Conservation (phyloP, 805 yeast genomes). For the Torulaspora maleeae region DNA sequence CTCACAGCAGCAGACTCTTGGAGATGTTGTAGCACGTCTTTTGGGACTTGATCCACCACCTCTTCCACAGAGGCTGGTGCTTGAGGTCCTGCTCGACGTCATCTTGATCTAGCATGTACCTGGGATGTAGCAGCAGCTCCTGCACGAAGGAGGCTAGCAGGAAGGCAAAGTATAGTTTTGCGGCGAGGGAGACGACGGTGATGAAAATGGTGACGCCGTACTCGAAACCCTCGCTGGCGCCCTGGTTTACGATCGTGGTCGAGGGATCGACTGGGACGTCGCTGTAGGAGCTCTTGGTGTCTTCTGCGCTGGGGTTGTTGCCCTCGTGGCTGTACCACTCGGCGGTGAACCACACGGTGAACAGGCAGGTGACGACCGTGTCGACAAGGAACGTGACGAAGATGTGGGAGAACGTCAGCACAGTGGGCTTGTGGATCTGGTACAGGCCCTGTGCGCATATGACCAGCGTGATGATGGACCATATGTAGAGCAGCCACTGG, state of each 20-base stretch:
- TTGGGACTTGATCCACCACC: conserved; percentile 33
- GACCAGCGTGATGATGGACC: conserved; percentile 59
- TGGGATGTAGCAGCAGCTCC: conserved; percentile 47
- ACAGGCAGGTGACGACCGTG: conserved; percentile 59
- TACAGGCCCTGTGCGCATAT: conserved; percentile 58
- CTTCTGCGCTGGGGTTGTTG: neutral
- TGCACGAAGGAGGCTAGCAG: conserved; percentile 57
- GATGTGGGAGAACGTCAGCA: conserved; percentile 58
- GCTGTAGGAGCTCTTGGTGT: conserved; percentile 5
- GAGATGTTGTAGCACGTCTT: conserved; percentile 31
- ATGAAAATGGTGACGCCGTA: conserved; percentile 52
- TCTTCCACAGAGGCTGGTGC: conserved; percentile 28
- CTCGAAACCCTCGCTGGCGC: conserved; percentile 59
- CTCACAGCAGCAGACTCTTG: conserved; percentile 19
- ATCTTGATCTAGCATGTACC: conserved; percentile 37
- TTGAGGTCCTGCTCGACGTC: conserved; percentile 38
- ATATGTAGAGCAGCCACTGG: conserved; percentile 76
- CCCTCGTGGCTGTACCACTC: conserved; percentile 66
- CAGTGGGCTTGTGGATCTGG: conserved; percentile 49
- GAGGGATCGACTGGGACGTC: conserved; percentile 9
- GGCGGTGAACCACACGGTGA: conserved; percentile 67
- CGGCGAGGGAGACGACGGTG: conserved; percentile 43
- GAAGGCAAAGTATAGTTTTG: conserved; percentile 57
- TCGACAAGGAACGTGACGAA: conserved; percentile 62
- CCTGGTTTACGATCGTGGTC: conserved; percentile 36